These are phyloP conservation scores for Colletotrichum sp. DNA, from an alignment of 2,329 filamentous ascomycete genomes.

Conservation along the genomic window DNA sequence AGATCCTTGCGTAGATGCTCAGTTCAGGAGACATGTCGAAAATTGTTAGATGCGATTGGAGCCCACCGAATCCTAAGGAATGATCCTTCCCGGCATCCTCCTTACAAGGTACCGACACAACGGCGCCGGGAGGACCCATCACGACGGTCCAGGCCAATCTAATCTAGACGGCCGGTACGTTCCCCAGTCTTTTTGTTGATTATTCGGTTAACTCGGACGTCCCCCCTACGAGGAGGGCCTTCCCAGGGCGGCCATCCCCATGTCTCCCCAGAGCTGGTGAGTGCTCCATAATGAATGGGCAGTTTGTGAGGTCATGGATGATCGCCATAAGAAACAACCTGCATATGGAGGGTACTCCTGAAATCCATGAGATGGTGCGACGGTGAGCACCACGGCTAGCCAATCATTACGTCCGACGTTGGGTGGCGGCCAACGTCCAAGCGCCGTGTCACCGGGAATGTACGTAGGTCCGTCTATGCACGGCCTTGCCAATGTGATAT, in stretches of 20 bases:
- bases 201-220: neutral
- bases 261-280: neutral
- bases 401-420: neutral
- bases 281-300: neutral
- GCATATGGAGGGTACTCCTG: neutral
- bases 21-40: neutral
- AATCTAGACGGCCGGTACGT: neutral
- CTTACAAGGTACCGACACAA: neutral
- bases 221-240: no score
- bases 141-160: neutral
- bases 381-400: neutral
- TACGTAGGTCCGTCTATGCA: neutral
- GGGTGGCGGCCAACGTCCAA: neutral
- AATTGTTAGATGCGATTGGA: slow-evolving; percentile 9
- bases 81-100: neutral
- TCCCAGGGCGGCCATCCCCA: neutral
- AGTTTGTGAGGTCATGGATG: neutral
- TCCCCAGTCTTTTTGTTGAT: neutral
- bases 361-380: neutral
- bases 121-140: neutral
- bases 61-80: neutral
- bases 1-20: neutral
- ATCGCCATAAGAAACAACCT: neutral
- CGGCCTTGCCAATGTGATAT: neutral
- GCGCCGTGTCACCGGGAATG: neutral